Conservation (phyloP, 2,329 filamentous ascomycete genomes). For the Aspergillus nomiae region DNA sequence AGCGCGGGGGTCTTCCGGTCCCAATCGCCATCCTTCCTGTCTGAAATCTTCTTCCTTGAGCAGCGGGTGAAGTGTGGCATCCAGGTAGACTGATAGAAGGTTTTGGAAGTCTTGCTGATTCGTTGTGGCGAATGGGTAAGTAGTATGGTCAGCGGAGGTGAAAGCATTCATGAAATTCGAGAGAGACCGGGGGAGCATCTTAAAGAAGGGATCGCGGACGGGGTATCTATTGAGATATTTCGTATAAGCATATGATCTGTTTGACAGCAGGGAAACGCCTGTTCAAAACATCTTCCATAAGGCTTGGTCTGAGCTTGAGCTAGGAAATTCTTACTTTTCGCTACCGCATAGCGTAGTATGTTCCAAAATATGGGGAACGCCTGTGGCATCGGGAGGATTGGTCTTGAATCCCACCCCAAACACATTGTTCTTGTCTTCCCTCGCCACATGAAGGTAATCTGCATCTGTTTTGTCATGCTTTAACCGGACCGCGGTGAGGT, state of each 20-base stretch:
- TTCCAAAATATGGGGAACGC: conserved; percentile 94
- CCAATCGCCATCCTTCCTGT: conserved; percentile 95
- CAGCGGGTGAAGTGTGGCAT: conserved; percentile 87
- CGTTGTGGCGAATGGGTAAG: conserved; percentile 96
- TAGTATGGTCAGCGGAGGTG: conserved; percentile 93
- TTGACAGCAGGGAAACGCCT: not conserved
- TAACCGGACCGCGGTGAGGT: conserved; percentile 86
- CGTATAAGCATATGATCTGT: conserved; percentile 14
- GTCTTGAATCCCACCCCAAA: conserved; percentile 99
- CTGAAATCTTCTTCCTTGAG: conserved; percentile 90
- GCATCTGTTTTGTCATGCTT: conserved; percentile 94
- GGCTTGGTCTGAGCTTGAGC: not conserved
- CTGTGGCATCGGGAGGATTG: conserved; percentile 93
- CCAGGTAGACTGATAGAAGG: conserved; percentile 92
- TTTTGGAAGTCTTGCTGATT: conserved; percentile 96
- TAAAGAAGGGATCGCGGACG: conserved; percentile 99
- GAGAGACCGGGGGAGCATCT: conserved; percentile 97
- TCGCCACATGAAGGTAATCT: conserved; percentile 91
- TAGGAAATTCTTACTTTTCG: conserved; percentile 66
- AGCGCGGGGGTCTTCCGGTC: conserved; percentile 80
- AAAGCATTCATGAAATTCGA: conserved; percentile 99
- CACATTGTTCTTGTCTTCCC: conserved; percentile 98
- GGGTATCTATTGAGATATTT: conserved; percentile 65
- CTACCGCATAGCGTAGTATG: conserved; percentile 97
- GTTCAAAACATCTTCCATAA: not conserved